These are phyloP conservation scores for Lecanoromycetidae sp. DNA, from an alignment of 2,329 filamentous ascomycete genomes.

Conservation along the genomic window DNA sequence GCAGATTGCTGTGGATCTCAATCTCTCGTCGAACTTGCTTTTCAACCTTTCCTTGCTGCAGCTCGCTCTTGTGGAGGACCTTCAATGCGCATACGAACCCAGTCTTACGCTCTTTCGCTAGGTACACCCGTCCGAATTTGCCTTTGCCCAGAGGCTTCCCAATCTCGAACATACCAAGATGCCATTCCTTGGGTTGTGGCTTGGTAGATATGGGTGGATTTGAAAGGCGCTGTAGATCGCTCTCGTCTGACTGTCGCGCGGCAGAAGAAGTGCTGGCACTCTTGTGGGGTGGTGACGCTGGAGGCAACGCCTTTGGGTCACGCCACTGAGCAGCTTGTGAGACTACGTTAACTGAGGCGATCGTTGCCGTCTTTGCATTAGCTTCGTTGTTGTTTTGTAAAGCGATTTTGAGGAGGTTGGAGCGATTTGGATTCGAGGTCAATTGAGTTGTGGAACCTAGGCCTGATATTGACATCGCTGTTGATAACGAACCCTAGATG, in stretches of 20 bases:
- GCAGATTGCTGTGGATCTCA: conserved; percentile 77
- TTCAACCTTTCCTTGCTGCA: conserved; percentile 69
- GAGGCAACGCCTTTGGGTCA: conserved; percentile 26
- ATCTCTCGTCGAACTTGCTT: conserved; percentile 81
- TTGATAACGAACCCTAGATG: conserved; percentile 34
- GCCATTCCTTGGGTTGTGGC: conserved; percentile 50
- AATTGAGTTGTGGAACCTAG: conserved; percentile 33
- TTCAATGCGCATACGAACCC: conserved; percentile 81
- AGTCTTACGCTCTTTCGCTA: conserved; percentile 64
- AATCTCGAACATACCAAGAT: conserved; percentile 91
- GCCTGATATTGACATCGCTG: conserved; percentile 36
- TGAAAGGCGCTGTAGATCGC: conserved; percentile 25
- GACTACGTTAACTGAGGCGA: conserved; percentile 54
- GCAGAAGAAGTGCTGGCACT: conserved; percentile 31
- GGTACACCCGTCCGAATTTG: conserved; percentile 77
- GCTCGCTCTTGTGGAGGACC: conserved; percentile 71
- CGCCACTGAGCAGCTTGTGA: conserved; percentile 50
- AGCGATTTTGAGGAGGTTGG: conserved; percentile 76
- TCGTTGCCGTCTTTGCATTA: conserved; percentile 41
- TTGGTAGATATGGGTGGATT: conserved; percentile 44
- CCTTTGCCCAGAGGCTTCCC: conserved; percentile 75
- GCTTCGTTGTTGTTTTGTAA: conserved; percentile 64
- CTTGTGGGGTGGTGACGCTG: conserved; percentile 44
- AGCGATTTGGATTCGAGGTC: conserved; percentile 45
- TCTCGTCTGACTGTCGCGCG: conserved; percentile 38